Conservation (phyloP, 495 filamentous ascomycete genomes). For the Apodospora peruviana region DNA sequence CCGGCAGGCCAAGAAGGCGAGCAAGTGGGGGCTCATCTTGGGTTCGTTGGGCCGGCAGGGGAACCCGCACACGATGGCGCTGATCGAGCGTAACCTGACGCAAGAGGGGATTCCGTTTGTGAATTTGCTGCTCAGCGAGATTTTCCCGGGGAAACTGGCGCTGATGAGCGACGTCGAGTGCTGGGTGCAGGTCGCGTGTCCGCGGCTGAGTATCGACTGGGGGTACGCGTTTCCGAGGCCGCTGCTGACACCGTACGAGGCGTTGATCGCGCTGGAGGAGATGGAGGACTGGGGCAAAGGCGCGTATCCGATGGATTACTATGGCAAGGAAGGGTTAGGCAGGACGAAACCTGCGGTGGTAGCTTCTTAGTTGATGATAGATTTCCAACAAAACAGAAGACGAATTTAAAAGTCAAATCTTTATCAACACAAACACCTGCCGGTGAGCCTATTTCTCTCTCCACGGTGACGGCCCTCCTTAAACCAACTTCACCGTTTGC, state of each 20-base stretch:
- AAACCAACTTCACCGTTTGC: too few relatives aligned
- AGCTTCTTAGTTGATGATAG: not conserved
- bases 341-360: slow-evolving; percentile 52
- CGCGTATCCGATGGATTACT: slow-evolving; percentile 98
- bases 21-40: slow-evolving; percentile 91
- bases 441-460: not conserved
- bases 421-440: not conserved
- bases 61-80: slow-evolving; percentile 83
- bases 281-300: slow-evolving; percentile 70
- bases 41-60: slow-evolving; percentile 90
- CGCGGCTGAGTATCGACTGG: slow-evolving; percentile 94
- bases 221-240: slow-evolving; percentile 91
- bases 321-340: slow-evolving; percentile 86
- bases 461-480: too few relatives aligned
- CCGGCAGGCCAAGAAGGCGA: slow-evolving; percentile 60
- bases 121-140: slow-evolving; percentile 82
- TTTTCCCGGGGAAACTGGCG: slow-evolving; percentile 90
- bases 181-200: slow-evolving; percentile 98
- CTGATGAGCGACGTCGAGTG: slow-evolving; percentile 90
- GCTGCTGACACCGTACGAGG: slow-evolving; percentile 90
- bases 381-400: not conserved
- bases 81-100: slow-evolving; percentile 72
- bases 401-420: not conserved
- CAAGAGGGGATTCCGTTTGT: slow-evolving; percentile 68
- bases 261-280: slow-evolving; percentile 76